Percentiles rank a stretch among this genome's conserved stretches.
These are phyloP conservation scores for Clavispora carvajalis DNA, from an alignment of 805 yeast species.

Conservation along the genomic window DNA sequence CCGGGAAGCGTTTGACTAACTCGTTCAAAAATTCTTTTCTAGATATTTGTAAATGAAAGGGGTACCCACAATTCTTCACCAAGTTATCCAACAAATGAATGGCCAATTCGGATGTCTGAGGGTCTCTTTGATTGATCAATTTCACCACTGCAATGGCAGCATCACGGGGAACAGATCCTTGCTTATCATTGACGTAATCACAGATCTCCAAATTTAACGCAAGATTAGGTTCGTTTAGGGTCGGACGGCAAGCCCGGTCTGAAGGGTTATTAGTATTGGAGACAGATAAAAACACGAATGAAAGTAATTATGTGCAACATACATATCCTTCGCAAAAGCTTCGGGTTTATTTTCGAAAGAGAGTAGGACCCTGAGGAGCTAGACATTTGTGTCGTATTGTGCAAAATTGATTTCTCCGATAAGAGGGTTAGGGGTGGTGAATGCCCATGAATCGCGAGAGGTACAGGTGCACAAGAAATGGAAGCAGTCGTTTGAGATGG, in stretches of 20 bases:
- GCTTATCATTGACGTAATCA: slow-evolving; percentile 87
- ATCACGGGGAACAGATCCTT: slow-evolving; percentile 85
- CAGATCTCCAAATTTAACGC: slow-evolving; percentile 88
- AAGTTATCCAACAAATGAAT: slow-evolving; percentile 78
- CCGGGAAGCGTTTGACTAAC: slow-evolving; percentile 89
- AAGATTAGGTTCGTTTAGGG: slow-evolving; percentile 80
- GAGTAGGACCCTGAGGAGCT: slow-evolving; percentile 26
- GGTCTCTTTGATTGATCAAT: slow-evolving; percentile 73
- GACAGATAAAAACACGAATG: not conserved
- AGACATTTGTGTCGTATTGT: slow-evolving; percentile 2
- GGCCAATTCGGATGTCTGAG: slow-evolving; percentile 82
- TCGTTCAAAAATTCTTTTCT: slow-evolving; percentile 93
- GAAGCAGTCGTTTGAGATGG: too few species aligned
- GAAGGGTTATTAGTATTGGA: slow-evolving; percentile 13
- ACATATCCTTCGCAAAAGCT: slow-evolving; percentile 41
- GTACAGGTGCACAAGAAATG: not conserved
- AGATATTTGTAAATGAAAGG: slow-evolving; percentile 90
- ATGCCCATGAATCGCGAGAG: not conserved
- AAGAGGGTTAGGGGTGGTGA: not conserved
- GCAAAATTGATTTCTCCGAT: too few species aligned
- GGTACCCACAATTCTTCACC: slow-evolving; percentile 97
- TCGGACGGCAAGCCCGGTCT: slow-evolving; percentile 84
- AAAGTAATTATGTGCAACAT: slow-evolving; percentile 17
- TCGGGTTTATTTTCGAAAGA: slow-evolving; percentile 42
- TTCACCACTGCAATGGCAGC: slow-evolving; percentile 85